Evolutionary conservation across 1,284 basidiomycete species (phyloP).

Genomic region (Cystobasidium pallidum): DNA sequence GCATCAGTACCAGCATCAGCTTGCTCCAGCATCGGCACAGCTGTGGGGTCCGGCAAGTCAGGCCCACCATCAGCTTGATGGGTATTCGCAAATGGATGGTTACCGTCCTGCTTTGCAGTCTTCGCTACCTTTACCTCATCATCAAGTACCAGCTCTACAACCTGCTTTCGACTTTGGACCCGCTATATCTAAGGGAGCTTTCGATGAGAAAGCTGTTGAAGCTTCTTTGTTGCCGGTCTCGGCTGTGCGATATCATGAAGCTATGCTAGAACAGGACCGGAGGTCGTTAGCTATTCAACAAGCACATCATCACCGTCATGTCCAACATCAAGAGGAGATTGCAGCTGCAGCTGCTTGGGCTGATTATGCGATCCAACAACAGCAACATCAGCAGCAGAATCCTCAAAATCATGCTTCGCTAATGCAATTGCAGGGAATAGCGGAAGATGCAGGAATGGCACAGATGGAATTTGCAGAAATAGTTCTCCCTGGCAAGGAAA

Average conservation of each 20-base stretch:
- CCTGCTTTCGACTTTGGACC: slow-evolving; percentile 24
- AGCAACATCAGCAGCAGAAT: slow-evolving; percentile 7
- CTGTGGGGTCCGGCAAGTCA: neutral
- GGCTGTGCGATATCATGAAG: neutral
- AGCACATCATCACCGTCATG: neutral
- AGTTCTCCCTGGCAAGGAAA: slow-evolving; percentile 16
- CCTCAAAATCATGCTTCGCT: neutral
- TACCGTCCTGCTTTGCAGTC: neutral
- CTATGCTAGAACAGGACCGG: neutral
- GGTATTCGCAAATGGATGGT: neutral
- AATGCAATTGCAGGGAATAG: no score
- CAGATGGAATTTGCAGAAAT: slow-evolving; percentile 17
- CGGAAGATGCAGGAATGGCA: neutral
- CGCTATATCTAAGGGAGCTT: neutral
- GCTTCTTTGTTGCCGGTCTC: slow-evolving; percentile 8
- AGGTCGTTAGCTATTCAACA: neutral
- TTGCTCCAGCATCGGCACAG: neutral
- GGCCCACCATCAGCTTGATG: neutral
- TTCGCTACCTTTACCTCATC: slow-evolving; percentile 23
- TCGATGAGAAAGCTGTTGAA: slow-evolving; percentile 1
- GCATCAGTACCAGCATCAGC: slow-evolving; percentile 1
- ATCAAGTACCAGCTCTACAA: slow-evolving; percentile 25
- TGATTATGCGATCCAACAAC: slow-evolving; percentile 22
- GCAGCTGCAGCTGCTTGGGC: slow-evolving; percentile 19
- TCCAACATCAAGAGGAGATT: neutral